Evolutionary conservation across 805 yeast genomes (phyloP), one percentile per base, ranked within the genome.

Genomic region (Myxozyma mucilagina): DNA sequence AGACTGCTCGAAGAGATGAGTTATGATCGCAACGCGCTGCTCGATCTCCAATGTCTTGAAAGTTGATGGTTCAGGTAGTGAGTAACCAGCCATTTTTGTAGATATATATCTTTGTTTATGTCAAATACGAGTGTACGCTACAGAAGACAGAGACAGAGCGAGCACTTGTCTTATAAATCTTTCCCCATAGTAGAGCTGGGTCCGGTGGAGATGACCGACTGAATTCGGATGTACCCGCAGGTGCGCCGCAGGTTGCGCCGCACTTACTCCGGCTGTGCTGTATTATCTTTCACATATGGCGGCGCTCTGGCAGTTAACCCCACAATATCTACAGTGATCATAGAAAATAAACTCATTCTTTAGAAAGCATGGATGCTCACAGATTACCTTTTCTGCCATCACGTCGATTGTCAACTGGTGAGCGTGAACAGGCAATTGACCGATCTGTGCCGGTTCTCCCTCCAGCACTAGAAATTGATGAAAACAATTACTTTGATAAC

Each of bases 361-460:
- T 44, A 31, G 34, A 24, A 6, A 31, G 16, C 45, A 49, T 49
- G 53, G 47, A 52, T 14, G n/a, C 53, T 20, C 45, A 41, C 42
- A 29, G 11, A 24, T 4, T 24, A 14, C 51, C 31, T 16, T 14
- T 47, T 24, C 51, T 60, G 4, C 67, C 63, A 7, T 59, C 67
- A 7, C 53, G 66, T 8, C 60, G 64, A 14, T 56, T 65, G 32
- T 60, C 65, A 24, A 54, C 59, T 7, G 67, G 63, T 36, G 67
- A 65, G 47, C 57, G 63, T n/a, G 69, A 67, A 13, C 51, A 50
- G 44, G 97, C 97, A 13, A 89, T 93, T 48, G 96, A 92, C 73
- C 79, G 97, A 57, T 71, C 82, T 1, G 78, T 86, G 2, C 90
- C 90, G 3, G 89, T 84, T 51, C 86, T 87, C 69, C 94, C 93